Evolutionary conservation across 805 yeast genomes (phyloP), one percentile per base, ranked within the genome.

Genomic region (Maudiozyma barnettii): DNA sequence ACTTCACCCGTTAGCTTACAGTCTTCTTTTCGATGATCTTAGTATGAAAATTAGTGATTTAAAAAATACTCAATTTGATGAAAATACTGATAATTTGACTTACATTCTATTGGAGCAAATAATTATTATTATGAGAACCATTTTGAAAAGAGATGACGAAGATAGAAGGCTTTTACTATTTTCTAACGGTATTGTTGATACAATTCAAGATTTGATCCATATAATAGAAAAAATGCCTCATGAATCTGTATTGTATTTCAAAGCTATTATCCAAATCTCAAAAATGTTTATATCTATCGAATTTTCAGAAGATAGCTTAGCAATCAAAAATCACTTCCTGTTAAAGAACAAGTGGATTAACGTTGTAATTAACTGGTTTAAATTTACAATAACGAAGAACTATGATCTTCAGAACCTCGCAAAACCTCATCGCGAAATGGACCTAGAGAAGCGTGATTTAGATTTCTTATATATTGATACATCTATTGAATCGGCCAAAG

Each of bases 401-500:
- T 65, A 56, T 31, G 64, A 59, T 30, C 51, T 58, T 31, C 52
- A 49, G 37, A 63, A 56, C 39, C 48, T 56, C 39, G 51, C 55
- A 3, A 54, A 56, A 44, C 47, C 61, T 14, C 69, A 53, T 36
- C 53, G 62, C 30, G 64, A 62, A 43, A 60, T 62, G 66, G 52
- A 60, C 49, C 43, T 59, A 31, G 45, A 50, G 44, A 56, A 53
- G 53, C 60, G 70, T 22, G 81, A 77, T 41, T 48, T 69, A 36
- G 75, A 71, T 10, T 73, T 71, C 49, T 58, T 77, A 29, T 70
- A 72, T 46, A 63, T 78, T 37, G 85, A 79, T 55, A 67, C 79
- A 16, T 78, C 82, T 0, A 68, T 74, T 6, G 88, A 82, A 56
- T 69, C 81, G 42, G 75, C 84, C 0, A 71, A 71, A 50, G 74